Percentiles rank a stretch among this genome's conserved stretches.
These are phyloP conservation scores for Diophrys appendiculata DNA, from an alignment of 73 alveolate genomes.

Conservation along the genomic window DNA sequence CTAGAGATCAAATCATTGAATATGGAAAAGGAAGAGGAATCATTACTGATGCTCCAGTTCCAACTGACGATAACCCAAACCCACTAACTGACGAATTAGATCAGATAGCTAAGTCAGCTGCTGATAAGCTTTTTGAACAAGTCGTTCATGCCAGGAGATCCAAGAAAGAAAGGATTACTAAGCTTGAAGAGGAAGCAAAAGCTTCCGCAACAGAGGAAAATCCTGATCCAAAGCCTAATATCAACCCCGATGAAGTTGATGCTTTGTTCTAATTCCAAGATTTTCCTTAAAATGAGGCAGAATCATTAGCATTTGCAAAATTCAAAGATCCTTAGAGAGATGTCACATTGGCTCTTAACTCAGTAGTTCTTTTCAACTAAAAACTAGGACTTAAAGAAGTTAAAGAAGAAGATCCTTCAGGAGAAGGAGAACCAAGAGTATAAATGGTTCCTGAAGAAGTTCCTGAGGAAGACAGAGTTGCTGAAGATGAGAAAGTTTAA, in stretches of 20 bases:
- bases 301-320: slow-evolving; percentile 5
- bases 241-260: slow-evolving; percentile 31
- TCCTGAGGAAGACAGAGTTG: slow-evolving; percentile 9
- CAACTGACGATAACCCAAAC: slow-evolving; percentile 16
- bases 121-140: slow-evolving; percentile 57
- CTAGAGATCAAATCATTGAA: slow-evolving; percentile 58
- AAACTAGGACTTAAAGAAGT: slow-evolving; percentile 6
- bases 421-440: neutral
- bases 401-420: slow-evolving; percentile 5
- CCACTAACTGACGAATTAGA: slow-evolving; percentile 26
- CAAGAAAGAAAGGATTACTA: slow-evolving; percentile 40
- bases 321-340: slow-evolving; percentile 6
- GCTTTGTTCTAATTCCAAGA: slow-evolving; percentile 33
- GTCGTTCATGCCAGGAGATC: slow-evolving; percentile 51
- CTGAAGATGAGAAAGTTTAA: slow-evolving; percentile 32
- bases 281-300: slow-evolving; percentile 46
- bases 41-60: slow-evolving; percentile 41
- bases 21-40: slow-evolving; percentile 43
- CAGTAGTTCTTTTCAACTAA: slow-evolving; percentile 10
- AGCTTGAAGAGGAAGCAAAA: slow-evolving; percentile 45
- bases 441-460: slow-evolving; percentile 12
- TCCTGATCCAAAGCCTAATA: slow-evolving; percentile 18
- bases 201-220: slow-evolving; percentile 22
- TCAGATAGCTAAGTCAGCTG: slow-evolving; percentile 50
- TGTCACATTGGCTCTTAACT: neutral